A percentile compares a stretch with the other conserved stretches of the same genome.
These are phyloP conservation scores for Yamadazyma triangularis DNA, from an alignment of 1,139 yeast species.

Conservation along the genomic window DNA sequence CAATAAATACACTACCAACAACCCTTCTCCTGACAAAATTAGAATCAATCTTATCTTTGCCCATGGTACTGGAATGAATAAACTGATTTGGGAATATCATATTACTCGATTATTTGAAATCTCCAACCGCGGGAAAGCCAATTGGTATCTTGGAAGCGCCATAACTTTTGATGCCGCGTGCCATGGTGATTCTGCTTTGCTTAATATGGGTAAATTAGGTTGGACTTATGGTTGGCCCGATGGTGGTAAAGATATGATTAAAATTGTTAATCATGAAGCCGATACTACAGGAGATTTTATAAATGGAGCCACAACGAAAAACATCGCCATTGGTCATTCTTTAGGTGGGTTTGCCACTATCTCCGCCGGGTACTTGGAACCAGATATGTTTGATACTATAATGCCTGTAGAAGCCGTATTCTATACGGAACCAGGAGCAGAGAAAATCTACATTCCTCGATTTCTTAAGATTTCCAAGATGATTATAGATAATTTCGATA, in stretches of 20 bases:
- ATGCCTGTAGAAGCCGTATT: conserved; percentile 63
- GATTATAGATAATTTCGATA: conserved; percentile 32
- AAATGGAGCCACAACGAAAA: conserved; percentile 31
- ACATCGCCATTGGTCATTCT: conserved; percentile 64
- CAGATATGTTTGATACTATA: conserved; percentile 50
- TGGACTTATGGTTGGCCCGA: conserved; percentile 59
- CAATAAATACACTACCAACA: conserved; percentile 26
- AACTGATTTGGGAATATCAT: conserved; percentile 58
- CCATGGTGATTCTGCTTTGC: conserved; percentile 64
- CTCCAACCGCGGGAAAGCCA: conserved; percentile 12
- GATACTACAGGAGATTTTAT: conserved; percentile 32
- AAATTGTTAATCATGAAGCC: conserved; percentile 42
- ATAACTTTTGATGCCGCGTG: conserved; percentile 55
- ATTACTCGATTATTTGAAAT: conserved; percentile 39
- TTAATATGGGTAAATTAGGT: conserved; percentile 53
- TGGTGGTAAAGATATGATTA: conserved; percentile 54
- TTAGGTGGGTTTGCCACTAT: conserved; percentile 62
- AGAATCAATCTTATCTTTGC: conserved; percentile 53
- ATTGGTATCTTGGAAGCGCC: conserved; percentile 33
- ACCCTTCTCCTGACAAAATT: conserved; percentile 15
- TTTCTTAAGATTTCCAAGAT: conserved; percentile 23
- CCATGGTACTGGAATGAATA: conserved; percentile 72
- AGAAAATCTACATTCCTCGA: conserved; percentile 15
- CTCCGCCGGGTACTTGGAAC: conserved; percentile 48
- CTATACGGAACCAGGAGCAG: conserved; percentile 14